Percentiles rank a stretch among this genome's conserved stretches.
phyloP scores from a whole-genome alignment of 108 stramenopile genomes.

The Conticribra guillardii region DNA sequence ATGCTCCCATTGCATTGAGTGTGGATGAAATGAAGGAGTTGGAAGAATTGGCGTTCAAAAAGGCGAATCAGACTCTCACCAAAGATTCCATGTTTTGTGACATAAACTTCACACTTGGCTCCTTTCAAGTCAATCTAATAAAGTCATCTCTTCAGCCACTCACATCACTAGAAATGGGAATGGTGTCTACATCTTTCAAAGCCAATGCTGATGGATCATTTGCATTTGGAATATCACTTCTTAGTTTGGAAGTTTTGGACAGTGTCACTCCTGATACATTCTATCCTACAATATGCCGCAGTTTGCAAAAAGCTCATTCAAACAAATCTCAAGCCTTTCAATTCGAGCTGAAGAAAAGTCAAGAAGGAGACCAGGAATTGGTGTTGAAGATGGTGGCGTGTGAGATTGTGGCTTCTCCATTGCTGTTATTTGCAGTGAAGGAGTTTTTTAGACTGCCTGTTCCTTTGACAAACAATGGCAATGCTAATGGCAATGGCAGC shows the following conservation, averaged over 20 bases:
- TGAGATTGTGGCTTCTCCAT: conserved; percentile 81
- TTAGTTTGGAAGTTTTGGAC: conserved; percentile 72
- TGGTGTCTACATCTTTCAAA: conserved; percentile 66
- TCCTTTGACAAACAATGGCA: not conserved
- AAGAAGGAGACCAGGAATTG: conserved; percentile 70
- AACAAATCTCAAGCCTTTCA: conserved; percentile 59
- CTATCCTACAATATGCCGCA: conserved; percentile 68
- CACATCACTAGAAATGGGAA: conserved; percentile 80
- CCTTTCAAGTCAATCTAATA: conserved; percentile 72
- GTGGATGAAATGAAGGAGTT: conserved; percentile 80
- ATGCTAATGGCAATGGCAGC: not conserved
- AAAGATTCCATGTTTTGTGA: conserved; percentile 77
- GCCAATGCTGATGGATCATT: conserved; percentile 85
- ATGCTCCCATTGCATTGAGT: conserved; percentile 67
- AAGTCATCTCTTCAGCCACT: conserved; percentile 52
- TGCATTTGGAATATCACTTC: conserved; percentile 61
- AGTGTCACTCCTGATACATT: conserved; percentile 63
- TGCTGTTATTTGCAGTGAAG: conserved; percentile 64
- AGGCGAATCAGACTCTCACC: conserved; percentile 55
- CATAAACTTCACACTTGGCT: conserved; percentile 68
- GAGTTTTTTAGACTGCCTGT: conserved; percentile 55
- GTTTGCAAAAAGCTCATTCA: conserved; percentile 46
- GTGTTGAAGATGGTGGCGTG: conserved; percentile 71
- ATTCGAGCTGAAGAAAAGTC: conserved; percentile 58
- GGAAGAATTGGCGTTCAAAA: conserved; percentile 59